Evolutionary conservation across 768 basidiomycete species (phyloP).

Genomic region (Pholiota molesta): DNA sequence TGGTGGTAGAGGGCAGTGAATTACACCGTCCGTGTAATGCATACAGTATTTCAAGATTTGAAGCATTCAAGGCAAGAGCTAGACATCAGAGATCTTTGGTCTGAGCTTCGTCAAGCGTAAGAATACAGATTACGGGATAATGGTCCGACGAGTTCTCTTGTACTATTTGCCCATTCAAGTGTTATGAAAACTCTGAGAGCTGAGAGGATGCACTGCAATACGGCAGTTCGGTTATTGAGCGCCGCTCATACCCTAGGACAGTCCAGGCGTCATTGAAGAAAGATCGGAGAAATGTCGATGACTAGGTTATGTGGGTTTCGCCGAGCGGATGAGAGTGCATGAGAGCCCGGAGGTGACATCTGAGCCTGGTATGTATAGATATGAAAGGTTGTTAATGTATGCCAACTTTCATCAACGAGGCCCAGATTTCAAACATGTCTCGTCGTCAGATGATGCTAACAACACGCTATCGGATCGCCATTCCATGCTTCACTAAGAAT

Average conservation of each 20-base stretch:
- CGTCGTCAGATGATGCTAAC: conserved; percentile 18
- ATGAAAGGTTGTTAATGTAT: background rate
- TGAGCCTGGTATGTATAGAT: background rate
- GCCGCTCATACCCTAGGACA: conserved; percentile 9
- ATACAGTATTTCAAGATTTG: background rate
- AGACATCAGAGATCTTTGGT: background rate
- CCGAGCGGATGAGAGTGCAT: conserved; percentile 17
- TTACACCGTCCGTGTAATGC: background rate
- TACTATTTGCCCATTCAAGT: background rate
- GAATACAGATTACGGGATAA: background rate
- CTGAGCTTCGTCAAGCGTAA: background rate
- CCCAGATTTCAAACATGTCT: background rate
- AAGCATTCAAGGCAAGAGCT: background rate
- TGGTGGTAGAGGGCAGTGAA: background rate
- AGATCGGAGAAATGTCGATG: conserved; percentile 24
- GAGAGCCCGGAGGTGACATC: conserved; percentile 10
- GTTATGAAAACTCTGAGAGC: background rate
- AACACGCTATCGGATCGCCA: conserved; percentile 1
- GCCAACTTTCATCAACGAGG: conserved; percentile 3
- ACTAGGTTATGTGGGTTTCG: conserved; percentile 14
- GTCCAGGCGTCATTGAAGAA: conserved; percentile 12
- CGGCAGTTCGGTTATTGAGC: conserved; percentile 15
- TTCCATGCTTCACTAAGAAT: conserved; percentile 5
- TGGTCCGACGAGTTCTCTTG: background rate
- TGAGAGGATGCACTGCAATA: conserved; percentile 3